Conservation (phyloP, 305 asterid genomes). For the Stenogyne calaminthoides region DNA sequence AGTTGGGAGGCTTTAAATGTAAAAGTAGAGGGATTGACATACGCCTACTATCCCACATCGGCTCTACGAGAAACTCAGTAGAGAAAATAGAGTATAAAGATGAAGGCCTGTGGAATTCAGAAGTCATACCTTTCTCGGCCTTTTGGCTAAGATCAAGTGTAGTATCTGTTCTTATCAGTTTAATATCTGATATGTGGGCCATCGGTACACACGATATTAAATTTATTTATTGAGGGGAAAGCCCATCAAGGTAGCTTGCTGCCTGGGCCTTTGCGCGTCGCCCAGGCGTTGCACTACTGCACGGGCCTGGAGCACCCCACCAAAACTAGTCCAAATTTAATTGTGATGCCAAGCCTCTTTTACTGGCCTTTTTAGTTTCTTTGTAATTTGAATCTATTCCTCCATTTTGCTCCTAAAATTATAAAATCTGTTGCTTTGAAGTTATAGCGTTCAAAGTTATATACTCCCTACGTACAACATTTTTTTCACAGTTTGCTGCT, state of each 20-base stretch:
- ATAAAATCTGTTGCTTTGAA: too few relatives aligned
- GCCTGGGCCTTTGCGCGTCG: conserved; percentile 28
- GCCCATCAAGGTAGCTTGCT: conserved; percentile 31
- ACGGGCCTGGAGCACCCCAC: conserved; percentile 26
- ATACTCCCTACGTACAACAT: too few relatives aligned
- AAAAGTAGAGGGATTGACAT: neutral
- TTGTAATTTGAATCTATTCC: too few relatives aligned
- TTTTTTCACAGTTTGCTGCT: too few relatives aligned
- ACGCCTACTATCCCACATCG: neutral
- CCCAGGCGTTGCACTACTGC: conserved; percentile 37
- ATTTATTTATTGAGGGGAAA: conserved; percentile 31
- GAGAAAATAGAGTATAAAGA: neutral
- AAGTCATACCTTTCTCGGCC: conserved; percentile 93
- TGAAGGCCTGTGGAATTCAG: neutral
- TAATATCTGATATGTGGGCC: conserved; percentile 42
- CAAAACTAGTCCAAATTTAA: neutral
- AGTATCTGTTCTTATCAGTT: conserved; percentile 79
- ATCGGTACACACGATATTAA: conserved; percentile 36
- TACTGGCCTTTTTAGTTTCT: too few relatives aligned
- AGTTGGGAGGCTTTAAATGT: neutral
- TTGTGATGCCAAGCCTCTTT: too few relatives aligned
- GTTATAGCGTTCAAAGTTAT: too few relatives aligned
- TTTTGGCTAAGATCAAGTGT: conserved; percentile 99
- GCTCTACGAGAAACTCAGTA: neutral
- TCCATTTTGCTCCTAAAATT: too few relatives aligned